These are phyloP conservation scores for Dothistroma septosporum DNA, from an alignment of 2,329 filamentous ascomycete species.

Conservation along the genomic window DNA sequence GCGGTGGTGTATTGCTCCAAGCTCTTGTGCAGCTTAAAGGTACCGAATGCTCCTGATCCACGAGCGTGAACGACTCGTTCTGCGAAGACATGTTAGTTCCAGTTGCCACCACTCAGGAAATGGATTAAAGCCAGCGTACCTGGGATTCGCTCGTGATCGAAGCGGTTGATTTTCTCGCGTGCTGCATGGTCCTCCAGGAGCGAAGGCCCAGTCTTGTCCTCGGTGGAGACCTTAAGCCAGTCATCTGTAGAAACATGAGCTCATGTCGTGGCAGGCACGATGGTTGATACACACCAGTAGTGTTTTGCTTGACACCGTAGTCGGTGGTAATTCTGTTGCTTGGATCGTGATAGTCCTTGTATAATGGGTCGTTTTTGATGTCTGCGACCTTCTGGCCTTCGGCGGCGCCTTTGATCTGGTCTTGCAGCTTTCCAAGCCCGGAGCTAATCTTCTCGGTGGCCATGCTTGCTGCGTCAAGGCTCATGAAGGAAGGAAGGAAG, in stretches of 20 bases:
- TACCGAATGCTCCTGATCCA: conserved; percentile 61
- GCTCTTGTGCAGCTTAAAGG: conserved; percentile 62
- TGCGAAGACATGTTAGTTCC: not conserved
- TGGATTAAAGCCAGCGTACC: not conserved
- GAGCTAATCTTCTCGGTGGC: conserved; percentile 20
- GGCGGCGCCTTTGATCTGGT: conserved; percentile 33
- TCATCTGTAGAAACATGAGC: conserved; percentile 51
- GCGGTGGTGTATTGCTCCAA: conserved; percentile 61
- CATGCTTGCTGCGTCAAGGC: conserved; percentile 16
- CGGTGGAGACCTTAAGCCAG: conserved; percentile 64
- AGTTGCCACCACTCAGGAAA: not conserved
- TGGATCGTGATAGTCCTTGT: conserved; percentile 52
- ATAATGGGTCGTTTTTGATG: conserved; percentile 51
- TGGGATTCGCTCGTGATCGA: conserved; percentile 70
- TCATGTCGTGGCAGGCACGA: not conserved
- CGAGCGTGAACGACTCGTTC: conserved; percentile 66
- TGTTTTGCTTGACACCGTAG: conserved; percentile 67
- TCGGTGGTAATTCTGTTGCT: conserved; percentile 68
- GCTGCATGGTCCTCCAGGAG: conserved; percentile 69
- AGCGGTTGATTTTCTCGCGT: conserved; percentile 72
- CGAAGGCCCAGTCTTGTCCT: conserved; percentile 61
- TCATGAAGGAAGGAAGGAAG: not conserved
- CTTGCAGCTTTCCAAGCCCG: conserved; percentile 29
- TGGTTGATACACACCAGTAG: conserved; percentile 42
- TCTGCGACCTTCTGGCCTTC: conserved; percentile 56